Base-by-base conservation (phyloP, 2,329 filamentous ascomycete species). In the Pezicula neosporulosa region DNA sequence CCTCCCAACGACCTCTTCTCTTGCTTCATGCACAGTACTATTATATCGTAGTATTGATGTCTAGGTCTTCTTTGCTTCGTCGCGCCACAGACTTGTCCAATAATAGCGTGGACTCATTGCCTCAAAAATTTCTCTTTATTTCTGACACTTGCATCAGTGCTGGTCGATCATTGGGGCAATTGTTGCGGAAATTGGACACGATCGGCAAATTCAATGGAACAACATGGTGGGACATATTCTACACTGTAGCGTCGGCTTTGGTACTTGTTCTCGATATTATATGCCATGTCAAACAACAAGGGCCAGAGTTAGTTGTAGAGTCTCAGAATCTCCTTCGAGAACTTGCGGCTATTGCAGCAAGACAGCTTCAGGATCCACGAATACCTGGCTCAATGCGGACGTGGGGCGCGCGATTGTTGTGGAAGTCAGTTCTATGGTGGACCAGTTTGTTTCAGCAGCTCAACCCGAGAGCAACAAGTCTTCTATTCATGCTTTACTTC, bases 211-310 rank as follows among this genome's bases (percentile, higher is more conserved):
- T 73, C 46, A 68, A 74, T 53, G 58, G 66, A n/a, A 63, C 70
- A 15, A 68, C 67, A 2, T 71, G 68, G 66, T 71, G 66, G 59
- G 72, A 75, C 46, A 58, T 70, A 4, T 75, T 70, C 63, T 72
- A 69, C 39, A 58, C 68, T 3, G 64, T 72, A 39, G 58, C 68
- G 15, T 65, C 70, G 1, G 65, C 65, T 41, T 66, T 71, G 8
- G 60, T 68, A 1, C 63, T 73, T 1, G 67, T 71, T 2, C 63
- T 74, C 5, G 66, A 70, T 38, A 60, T 74, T 65, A 44, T 72
- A 60, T 63, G 61, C 41, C 53, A 61, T 44, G 47, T 60, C 27
- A 64, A 62, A 37, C 61, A 61, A 19, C 49, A 55, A 1, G 54
- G 51, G 1, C 51, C 50, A 16, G 53, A 57, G 9, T 55, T 63